Percentiles rank a stretch among this genome's conserved stretches.
Evolutionary conservation across 2,329 filamentous ascomycete genomes (phyloP).

Genomic region (Dothideomycetidae sp.): DNA sequence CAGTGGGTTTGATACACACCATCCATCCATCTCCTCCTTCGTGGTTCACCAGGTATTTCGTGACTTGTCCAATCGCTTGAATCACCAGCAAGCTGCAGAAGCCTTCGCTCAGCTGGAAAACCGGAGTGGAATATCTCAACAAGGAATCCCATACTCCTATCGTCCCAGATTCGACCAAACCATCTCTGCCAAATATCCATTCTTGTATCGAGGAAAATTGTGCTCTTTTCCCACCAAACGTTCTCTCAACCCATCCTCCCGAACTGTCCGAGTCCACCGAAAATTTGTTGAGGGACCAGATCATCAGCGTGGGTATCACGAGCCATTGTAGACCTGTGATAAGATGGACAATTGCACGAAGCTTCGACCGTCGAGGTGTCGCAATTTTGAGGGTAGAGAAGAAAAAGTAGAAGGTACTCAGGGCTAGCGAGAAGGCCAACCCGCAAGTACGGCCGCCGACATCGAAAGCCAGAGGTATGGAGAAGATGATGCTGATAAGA

Average conservation of each 20-base stretch:
- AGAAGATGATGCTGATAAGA: slow-evolving; percentile 82
- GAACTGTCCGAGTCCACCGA: slow-evolving; percentile 69
- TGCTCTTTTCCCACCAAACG: slow-evolving; percentile 52
- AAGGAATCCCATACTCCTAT: slow-evolving; percentile 82
- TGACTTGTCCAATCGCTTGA: slow-evolving; percentile 86
- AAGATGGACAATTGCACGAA: slow-evolving; percentile 54
- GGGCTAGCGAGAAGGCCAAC: slow-evolving; percentile 78
- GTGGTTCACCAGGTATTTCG: slow-evolving; percentile 84
- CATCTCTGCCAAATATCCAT: slow-evolving; percentile 79
- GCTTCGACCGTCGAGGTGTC: slow-evolving; percentile 63
- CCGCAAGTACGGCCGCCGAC: slow-evolving; percentile 90
- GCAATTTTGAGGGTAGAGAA: slow-evolving; percentile 68
- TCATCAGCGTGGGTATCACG: slow-evolving; percentile 70
- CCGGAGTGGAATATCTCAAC: slow-evolving; percentile 76
- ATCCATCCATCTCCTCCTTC: slow-evolving; percentile 94
- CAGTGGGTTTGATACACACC: slow-evolving; percentile 50
- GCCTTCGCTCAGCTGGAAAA: slow-evolving; percentile 88
- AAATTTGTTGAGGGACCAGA: slow-evolving; percentile 92
- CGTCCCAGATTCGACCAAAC: slow-evolving; percentile 63
- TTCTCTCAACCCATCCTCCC: slow-evolving; percentile 65
- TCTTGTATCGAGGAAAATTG: slow-evolving; percentile 55
- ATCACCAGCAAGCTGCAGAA: slow-evolving; percentile 96
- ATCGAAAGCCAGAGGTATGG: slow-evolving; percentile 93
- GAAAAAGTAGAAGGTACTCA: slow-evolving; percentile 81
- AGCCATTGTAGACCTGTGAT: slow-evolving; percentile 73